Evolutionary conservation across 257 asterid genomes (phyloP).

Genomic region (Plantago elongata): DNA sequence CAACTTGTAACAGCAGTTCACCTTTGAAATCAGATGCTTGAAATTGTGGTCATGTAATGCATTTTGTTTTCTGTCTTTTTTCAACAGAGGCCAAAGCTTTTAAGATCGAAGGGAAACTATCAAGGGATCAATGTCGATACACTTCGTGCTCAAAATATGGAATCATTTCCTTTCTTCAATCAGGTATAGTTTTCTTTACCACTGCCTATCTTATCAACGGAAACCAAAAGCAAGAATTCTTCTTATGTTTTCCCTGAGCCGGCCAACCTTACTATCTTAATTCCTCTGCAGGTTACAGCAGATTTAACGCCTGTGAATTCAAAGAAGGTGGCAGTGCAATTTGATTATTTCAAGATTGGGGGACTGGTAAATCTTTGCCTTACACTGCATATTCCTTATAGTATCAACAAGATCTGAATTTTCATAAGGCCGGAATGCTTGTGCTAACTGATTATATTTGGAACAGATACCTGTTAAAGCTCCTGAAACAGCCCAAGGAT

Average conservation of each 20-base stretch:
- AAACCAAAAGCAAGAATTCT: too few relatives aligned
- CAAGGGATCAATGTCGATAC: slow-evolving; percentile 75
- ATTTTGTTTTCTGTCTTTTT: background rate
- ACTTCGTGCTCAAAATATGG: slow-evolving; percentile 87
- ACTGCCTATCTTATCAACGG: background rate
- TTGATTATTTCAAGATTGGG: slow-evolving; percentile 67
- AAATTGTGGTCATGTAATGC: too few relatives aligned
- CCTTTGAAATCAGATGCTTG: too few relatives aligned
- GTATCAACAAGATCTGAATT: background rate
- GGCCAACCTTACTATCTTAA: slow-evolving; percentile 4
- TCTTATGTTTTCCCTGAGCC: background rate
- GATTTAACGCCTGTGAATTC: slow-evolving; percentile 71
- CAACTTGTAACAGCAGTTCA: too few relatives aligned
- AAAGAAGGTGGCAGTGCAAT: slow-evolving; percentile 70
- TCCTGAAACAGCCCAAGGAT: slow-evolving; percentile 66
- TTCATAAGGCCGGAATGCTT: background rate
- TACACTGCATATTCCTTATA: slow-evolving; percentile 4
- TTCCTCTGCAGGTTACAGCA: slow-evolving; percentile 61
- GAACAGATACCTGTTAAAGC: slow-evolving; percentile 68
- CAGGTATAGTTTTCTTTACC: slow-evolving; percentile 36
- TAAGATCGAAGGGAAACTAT: slow-evolving; percentile 54
- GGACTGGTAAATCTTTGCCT: slow-evolving; percentile 57
- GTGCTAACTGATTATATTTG: background rate
- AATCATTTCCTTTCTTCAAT: slow-evolving; percentile 72
- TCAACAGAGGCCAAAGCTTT: slow-evolving; percentile 72